Evolutionary conservation across 352 stramenopile genomes (phyloP).

Genomic region (Phytophthora aleatoria): DNA sequence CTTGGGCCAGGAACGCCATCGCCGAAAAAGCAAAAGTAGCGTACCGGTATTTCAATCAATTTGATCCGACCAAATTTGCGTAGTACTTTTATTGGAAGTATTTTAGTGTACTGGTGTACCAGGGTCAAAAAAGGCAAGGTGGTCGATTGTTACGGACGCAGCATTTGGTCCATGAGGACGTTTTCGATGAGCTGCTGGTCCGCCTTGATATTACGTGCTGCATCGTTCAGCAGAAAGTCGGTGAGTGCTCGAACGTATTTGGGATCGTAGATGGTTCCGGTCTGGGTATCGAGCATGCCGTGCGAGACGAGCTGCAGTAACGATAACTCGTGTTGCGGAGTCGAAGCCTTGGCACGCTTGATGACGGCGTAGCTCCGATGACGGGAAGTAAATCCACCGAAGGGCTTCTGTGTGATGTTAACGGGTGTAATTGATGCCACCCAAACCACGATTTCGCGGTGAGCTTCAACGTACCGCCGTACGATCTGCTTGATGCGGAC

Average conservation of each 20-base stretch:
- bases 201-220: constrained; percentile 40
- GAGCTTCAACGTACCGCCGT: constrained; percentile 62
- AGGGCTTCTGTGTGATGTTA: constrained; percentile 48
- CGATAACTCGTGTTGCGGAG: constrained; percentile 37
- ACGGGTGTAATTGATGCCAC: constrained; percentile 54
- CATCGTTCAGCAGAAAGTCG: constrained; percentile 50
- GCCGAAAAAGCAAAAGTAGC: neutral
- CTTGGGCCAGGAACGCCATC: constrained; percentile 30
- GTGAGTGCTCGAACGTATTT: constrained; percentile 46
- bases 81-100: neutral
- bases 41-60: neutral
- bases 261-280: constrained; percentile 37
- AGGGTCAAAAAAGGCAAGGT: constrained; percentile 1
- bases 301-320: constrained; percentile 59
- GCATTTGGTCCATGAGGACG: constrained; percentile 42
- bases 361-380: constrained; percentile 68
- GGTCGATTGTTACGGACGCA: constrained; percentile 17
- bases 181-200: constrained; percentile 61
- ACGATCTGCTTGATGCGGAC: constrained; percentile 67
- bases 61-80: neutral
- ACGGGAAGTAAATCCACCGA: constrained; percentile 38
- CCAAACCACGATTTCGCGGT: constrained; percentile 67
- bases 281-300: constrained; percentile 49
- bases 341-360: constrained; percentile 40
- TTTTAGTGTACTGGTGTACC: neutral